Evolutionary conservation across 495 filamentous ascomycete genomes (phyloP).

Genomic region (Annulohypoxylon moriforme): DNA sequence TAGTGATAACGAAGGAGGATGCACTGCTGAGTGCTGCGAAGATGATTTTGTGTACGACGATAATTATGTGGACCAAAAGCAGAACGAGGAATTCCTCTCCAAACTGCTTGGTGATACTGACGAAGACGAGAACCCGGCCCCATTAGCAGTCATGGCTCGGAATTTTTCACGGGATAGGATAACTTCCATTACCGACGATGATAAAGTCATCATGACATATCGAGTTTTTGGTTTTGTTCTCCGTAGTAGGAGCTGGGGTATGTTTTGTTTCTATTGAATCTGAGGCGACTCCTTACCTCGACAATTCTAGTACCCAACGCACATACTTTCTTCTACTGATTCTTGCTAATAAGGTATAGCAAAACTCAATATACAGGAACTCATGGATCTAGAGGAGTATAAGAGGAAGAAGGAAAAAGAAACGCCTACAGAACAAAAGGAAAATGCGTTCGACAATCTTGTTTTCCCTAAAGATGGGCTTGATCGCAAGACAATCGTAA

Average conservation of each 20-base stretch:
- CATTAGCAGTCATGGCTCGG: slow-evolving; percentile 37
- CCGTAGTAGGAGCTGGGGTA: slow-evolving; percentile 57
- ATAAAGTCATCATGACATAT: slow-evolving; percentile 55
- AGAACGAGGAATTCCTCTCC: slow-evolving; percentile 47
- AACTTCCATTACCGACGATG: slow-evolving; percentile 43
- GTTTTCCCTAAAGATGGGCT: slow-evolving; percentile 42
- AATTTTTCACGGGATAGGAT: slow-evolving; percentile 18
- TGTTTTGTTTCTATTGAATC: slow-evolving; percentile 35
- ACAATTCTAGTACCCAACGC: no score
- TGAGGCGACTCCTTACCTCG: no score
- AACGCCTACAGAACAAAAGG: not conserved
- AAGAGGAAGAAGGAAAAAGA: not conserved
- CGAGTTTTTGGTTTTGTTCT: slow-evolving; percentile 58
- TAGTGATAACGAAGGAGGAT: not conserved
- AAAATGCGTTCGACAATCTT: slow-evolving; percentile 52
- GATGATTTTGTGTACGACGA: slow-evolving; percentile 46
- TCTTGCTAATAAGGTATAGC: not conserved
- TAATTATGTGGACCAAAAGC: slow-evolving; percentile 47
- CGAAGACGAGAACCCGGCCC: slow-evolving; percentile 10
- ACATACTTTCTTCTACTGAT: no score
- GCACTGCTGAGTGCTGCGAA: slow-evolving; percentile 41
- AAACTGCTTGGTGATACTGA: slow-evolving; percentile 30
- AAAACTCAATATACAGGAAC: not conserved
- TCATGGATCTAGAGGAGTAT: slow-evolving; percentile 16
- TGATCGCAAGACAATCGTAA: slow-evolving; percentile 51